Evolutionary conservation across 2,329 filamentous ascomycete species (phyloP).

Genomic region (Diaporthe batatas): DNA sequence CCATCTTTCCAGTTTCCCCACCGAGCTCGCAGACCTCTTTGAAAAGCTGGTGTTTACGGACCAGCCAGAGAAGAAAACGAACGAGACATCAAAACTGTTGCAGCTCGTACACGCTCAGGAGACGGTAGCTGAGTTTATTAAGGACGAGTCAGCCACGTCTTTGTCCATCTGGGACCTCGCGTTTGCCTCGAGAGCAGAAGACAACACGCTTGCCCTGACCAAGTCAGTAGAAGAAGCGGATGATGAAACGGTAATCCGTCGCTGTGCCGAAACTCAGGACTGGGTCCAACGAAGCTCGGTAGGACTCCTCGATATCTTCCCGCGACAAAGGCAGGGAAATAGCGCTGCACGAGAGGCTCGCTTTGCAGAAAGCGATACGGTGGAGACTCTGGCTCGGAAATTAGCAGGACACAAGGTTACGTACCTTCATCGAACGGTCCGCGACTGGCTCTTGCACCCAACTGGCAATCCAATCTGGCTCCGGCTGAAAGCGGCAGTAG

Average conservation of each 20-base stretch:
- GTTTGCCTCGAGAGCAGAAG: constrained; percentile 46
- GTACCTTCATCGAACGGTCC: constrained; percentile 53
- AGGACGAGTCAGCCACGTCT: constrained; percentile 50
- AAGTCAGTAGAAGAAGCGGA: constrained; percentile 44
- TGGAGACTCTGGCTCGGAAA: neutral
- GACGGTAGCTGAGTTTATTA: constrained; percentile 50
- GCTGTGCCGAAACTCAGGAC: constrained; percentile 20
- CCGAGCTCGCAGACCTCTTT: constrained; percentile 50
- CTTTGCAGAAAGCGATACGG: constrained; percentile 15
- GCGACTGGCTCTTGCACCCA: constrained; percentile 51
- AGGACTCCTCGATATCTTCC: constrained; percentile 33
- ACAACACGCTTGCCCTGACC: constrained; percentile 44
- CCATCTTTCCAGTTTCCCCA: constrained; percentile 44
- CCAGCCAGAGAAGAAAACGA: constrained; percentile 43
- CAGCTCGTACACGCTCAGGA: constrained; percentile 51
- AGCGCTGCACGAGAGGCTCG: constrained; percentile 6
- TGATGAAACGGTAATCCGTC: constrained; percentile 40
- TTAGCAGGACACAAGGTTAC: constrained; percentile 46
- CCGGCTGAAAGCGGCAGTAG: constrained; percentile 33
- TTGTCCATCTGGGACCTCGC: constrained; percentile 53
- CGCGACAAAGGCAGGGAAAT: neutral
- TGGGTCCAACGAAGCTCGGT: constrained; percentile 35
- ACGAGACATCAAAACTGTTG: constrained; percentile 48
- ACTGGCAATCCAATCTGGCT: constrained; percentile 42
- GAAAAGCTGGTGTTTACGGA: constrained; percentile 49